Conservation (phyloP, 805 yeast genomes). For the Blastobotrys parvus region DNA sequence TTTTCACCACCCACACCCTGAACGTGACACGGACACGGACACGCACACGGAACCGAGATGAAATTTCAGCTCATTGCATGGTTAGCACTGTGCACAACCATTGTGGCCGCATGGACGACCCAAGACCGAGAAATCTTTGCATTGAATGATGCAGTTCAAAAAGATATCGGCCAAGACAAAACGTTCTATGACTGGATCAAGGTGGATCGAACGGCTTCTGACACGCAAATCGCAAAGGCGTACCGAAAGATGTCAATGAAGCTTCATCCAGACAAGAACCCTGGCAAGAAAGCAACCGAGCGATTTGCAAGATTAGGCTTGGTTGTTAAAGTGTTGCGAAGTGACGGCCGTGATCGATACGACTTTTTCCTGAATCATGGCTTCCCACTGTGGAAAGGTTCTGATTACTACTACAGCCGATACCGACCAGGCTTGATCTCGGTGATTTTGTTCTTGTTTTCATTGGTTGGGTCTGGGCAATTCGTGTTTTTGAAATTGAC, state of each 20-base stretch:
- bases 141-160: slow-evolving; percentile 52
- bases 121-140: slow-evolving; percentile 78
- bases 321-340: slow-evolving; percentile 65
- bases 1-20: too few species aligned
- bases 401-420: slow-evolving; percentile 52
- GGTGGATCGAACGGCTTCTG: slow-evolving; percentile 20
- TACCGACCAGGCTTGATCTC: slow-evolving; percentile 59
- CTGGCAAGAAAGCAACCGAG: slow-evolving; percentile 44
- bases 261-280: slow-evolving; percentile 79
- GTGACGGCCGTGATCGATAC: slow-evolving; percentile 58
- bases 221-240: slow-evolving; percentile 27
- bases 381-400: slow-evolving; percentile 74
- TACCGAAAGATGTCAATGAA: slow-evolving; percentile 62
- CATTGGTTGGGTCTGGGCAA: slow-evolving; percentile 50
- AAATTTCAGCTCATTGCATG: background rate
- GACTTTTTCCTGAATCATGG: slow-evolving; percentile 79
- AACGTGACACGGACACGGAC: background rate
- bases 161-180: slow-evolving; percentile 52
- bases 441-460: slow-evolving; percentile 42
- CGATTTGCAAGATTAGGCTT: slow-evolving; percentile 71
- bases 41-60: background rate
- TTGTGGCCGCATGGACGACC: slow-evolving; percentile 39
- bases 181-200: slow-evolving; percentile 60
- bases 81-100: background rate
- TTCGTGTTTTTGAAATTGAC: slow-evolving; percentile 46